A percentile compares a stretch with the other conserved stretches of the same genome.
Evolutionary conservation across 345 rosid species (phyloP).

Genomic region (Rhodamnia argentea): DNA sequence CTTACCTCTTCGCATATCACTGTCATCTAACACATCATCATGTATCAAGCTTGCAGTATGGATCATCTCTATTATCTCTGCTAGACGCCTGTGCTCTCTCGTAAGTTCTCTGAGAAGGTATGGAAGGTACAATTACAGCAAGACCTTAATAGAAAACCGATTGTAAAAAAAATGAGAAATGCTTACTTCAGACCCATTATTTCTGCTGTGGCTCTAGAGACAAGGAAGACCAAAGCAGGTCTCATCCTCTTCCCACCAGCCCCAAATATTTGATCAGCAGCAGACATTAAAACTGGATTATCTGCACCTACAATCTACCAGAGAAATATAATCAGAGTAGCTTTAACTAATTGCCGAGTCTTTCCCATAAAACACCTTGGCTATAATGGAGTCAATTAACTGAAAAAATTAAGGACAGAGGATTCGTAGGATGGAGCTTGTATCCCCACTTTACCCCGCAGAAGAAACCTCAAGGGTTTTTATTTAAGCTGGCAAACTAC

Average conservation of each 20-base stretch:
- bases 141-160: not conserved
- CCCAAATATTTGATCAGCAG: constrained; percentile 93
- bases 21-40: constrained; percentile 91
- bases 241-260: constrained; percentile 99
- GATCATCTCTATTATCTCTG: constrained; percentile 97
- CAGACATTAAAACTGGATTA: constrained; percentile 87
- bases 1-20: constrained; percentile 89
- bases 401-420: not conserved
- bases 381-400: not conserved
- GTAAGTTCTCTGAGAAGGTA: constrained; percentile 60
- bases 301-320: constrained; percentile 95
- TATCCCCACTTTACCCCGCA: not conserved
- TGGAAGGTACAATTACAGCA: not conserved
- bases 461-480: not conserved
- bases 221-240: constrained; percentile 90
- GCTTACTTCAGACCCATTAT: constrained; percentile 60
- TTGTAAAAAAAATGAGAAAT: constrained; percentile 1
- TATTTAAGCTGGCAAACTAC: not conserved
- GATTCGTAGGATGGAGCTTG: not conserved
- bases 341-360: not conserved
- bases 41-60: constrained; percentile 98
- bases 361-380: not conserved
- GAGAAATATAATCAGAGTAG: constrained; percentile 19
- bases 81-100: constrained; percentile 69
- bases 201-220: constrained; percentile 89